Conservation (phyloP, 768 basidiomycete genomes). For the Boletus bicolor region DNA sequence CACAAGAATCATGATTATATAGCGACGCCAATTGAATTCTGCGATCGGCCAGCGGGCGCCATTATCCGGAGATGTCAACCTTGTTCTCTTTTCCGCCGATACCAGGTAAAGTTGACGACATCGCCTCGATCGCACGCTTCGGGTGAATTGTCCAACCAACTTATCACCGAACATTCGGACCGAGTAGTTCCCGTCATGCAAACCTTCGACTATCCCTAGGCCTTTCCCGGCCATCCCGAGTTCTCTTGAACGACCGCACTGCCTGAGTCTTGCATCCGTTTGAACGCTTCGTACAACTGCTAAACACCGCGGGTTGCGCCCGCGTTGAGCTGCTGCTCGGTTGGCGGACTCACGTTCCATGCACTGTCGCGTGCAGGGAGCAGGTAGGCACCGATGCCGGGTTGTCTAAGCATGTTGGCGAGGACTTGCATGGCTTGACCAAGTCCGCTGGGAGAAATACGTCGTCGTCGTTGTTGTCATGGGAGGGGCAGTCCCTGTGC, state of each 20-base stretch:
- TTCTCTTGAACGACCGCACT: conserved; percentile 45
- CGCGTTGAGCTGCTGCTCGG: conserved; percentile 4
- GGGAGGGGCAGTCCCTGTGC: conserved; percentile 38
- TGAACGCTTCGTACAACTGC: conserved; percentile 46
- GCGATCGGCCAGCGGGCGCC: too few relatives aligned
- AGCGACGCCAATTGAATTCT: too few relatives aligned
- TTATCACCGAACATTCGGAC: background rate
- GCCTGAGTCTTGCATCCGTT: conserved; percentile 50
- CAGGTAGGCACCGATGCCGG: too few relatives aligned
- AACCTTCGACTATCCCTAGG: background rate
- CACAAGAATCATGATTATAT: too few relatives aligned
- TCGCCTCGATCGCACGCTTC: background rate
- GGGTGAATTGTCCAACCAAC: background rate
- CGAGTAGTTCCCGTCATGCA: background rate
- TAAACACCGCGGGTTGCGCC: conserved; percentile 41
- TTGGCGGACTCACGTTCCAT: too few relatives aligned
- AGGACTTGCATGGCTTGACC: background rate
- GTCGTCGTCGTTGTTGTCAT: too few relatives aligned
- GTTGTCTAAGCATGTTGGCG: too few relatives aligned
- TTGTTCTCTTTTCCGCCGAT: too few relatives aligned
- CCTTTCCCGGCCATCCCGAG: conserved; percentile 7
- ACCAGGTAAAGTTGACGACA: background rate
- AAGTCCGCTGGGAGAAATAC: conserved; percentile 41
- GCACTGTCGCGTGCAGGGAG: too few relatives aligned
- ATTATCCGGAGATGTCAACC: too few relatives aligned